These are phyloP conservation scores for Stygiomarasmius scandens DNA, from an alignment of 1,284 basidiomycete species.

Conservation along the genomic window DNA sequence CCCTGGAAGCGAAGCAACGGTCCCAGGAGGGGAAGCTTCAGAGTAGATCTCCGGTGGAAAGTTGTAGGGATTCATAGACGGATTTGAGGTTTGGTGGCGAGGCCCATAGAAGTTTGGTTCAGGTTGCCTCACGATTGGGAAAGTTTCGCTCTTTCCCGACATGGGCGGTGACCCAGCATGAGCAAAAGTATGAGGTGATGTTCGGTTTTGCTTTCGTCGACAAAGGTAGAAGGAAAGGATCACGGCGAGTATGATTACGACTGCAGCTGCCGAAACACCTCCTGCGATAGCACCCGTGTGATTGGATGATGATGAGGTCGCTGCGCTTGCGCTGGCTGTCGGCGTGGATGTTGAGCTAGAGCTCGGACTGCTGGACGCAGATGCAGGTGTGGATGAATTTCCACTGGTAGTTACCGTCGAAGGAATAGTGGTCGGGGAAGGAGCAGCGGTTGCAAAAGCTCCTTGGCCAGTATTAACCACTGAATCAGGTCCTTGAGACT, in stretches of 20 bases:
- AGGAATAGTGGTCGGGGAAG: neutral
- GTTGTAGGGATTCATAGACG: neutral
- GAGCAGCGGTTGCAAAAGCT: slow-evolving; percentile 29
- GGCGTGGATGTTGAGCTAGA: too few relatives aligned
- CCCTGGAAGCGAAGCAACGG: neutral
- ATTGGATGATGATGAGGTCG: too few relatives aligned
- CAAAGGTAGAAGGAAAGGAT: slow-evolving; percentile 3
- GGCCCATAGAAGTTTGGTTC: neutral
- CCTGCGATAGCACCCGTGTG: neutral
- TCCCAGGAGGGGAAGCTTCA: neutral
- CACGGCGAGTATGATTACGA: neutral
- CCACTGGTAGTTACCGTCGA: too few relatives aligned
- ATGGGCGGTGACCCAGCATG: neutral
- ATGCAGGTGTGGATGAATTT: too few relatives aligned
- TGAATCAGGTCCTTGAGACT: slow-evolving; percentile 10
- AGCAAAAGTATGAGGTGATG: neutral
- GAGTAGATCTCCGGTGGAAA: neutral
- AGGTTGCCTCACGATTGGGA: neutral
- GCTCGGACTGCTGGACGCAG: too few relatives aligned
- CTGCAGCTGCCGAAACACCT: neutral
- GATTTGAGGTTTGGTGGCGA: neutral
- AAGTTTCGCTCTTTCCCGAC: neutral
- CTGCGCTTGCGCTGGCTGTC: too few relatives aligned
- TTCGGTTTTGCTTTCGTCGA: slow-evolving; percentile 13
- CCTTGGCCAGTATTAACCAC: slow-evolving; percentile 28